Conservation (phyloP, 495 filamentous ascomycete species). For the Melanomma pulvis-pyrius region DNA sequence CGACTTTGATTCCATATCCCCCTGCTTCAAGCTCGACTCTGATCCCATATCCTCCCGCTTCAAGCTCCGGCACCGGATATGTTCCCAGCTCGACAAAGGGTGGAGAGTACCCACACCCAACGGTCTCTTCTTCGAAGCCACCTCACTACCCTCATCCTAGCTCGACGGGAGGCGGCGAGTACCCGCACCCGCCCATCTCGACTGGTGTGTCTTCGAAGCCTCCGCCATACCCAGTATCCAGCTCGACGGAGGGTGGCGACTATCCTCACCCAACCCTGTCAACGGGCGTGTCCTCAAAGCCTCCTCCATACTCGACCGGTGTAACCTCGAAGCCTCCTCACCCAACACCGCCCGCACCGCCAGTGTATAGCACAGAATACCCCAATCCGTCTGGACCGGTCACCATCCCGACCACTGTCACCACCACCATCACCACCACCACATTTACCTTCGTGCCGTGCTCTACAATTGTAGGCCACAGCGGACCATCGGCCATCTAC, state of each 20-base stretch:
- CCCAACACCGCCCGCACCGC: constrained; percentile 36
- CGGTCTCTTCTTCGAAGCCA: background rate
- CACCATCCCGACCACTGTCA: constrained; percentile 27
- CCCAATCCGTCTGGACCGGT: constrained; percentile 1
- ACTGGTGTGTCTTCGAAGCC: background rate
- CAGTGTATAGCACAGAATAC: too few relatives aligned
- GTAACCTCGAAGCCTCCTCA: constrained; percentile 12
- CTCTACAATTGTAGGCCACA: constrained; percentile 43
- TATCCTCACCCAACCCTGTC: background rate
- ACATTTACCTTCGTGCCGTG: constrained; percentile 44
- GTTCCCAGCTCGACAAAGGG: background rate
- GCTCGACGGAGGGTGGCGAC: background rate
- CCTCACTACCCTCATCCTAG: background rate
- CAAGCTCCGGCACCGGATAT: constrained; percentile 3
- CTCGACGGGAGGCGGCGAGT: background rate
- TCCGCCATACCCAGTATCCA: constrained; percentile 8
- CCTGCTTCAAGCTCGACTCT: constrained; percentile 1
- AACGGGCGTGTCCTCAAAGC: background rate
- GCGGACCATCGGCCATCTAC: constrained; percentile 40
- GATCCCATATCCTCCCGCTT: constrained; percentile 1
- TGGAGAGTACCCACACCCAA: background rate
- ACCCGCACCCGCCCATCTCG: constrained; percentile 3
- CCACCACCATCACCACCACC: constrained; percentile 35
- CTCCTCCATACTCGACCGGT: constrained; percentile 5
- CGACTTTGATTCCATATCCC: background rate